phyloP scores from a whole-genome alignment of 306 rosid genomes.

The Purshia tridentata region DNA sequence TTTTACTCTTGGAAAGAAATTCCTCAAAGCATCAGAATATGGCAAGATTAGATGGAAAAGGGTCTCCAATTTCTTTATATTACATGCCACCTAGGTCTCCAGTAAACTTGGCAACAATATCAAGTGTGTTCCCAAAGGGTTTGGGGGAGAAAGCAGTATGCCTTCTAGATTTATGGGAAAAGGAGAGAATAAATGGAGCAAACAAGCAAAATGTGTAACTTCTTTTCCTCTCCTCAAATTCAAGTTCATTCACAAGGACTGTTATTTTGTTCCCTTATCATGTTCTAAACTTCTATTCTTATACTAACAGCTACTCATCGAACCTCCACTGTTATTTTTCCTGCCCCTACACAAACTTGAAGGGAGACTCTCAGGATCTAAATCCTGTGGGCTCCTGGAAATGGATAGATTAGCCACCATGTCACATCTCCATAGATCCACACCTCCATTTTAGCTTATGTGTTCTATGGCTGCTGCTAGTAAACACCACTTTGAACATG shows the following conservation, averaged over 20 bases:
- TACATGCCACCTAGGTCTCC: not conserved
- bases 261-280: not conserved
- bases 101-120: not conserved
- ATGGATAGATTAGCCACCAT: too few species aligned
- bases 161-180: not conserved
- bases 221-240: not conserved
- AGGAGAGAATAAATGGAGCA: not conserved
- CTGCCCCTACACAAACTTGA: too few species aligned
- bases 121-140: not conserved
- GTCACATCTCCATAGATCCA: too few species aligned
- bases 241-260: not conserved
- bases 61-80: not conserved
- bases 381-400: not conserved
- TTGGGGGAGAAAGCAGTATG: not conserved
- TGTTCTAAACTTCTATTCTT: not conserved
- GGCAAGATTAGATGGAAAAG: not conserved
- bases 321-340: too few species aligned
- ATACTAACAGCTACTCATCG: not conserved
- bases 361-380: conserved; percentile 4
- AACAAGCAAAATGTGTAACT: not conserved
- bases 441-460: too few species aligned
- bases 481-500: too few species aligned
- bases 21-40: not conserved
- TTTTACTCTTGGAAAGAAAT: not conserved
- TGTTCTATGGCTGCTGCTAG: too few species aligned